Evolutionary conservation across 2,329 filamentous ascomycete species (phyloP).

Genomic region (Leptographium flavum): DNA sequence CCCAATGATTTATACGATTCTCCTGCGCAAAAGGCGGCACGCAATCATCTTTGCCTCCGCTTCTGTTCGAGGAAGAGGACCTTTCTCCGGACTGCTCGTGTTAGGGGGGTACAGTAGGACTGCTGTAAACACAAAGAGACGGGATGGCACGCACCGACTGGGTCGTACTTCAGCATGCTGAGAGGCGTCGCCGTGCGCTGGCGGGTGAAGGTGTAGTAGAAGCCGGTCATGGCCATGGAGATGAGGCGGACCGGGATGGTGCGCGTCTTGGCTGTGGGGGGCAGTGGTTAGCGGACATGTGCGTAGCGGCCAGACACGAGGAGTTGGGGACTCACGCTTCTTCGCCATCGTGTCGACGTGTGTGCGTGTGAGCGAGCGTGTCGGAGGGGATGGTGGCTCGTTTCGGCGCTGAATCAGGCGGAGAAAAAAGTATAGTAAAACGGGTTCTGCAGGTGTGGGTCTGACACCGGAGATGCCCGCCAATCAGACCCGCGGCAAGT

Average conservation of each 20-base stretch:
- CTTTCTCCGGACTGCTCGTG: constrained; percentile 65
- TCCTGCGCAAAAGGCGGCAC: not conserved
- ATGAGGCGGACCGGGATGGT: constrained; percentile 86
- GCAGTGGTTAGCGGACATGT: not conserved
- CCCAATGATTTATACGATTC: not conserved
- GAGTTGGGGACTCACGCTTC: constrained; percentile 15
- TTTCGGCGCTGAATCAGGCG: not conserved
- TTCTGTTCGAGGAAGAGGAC: constrained; percentile 93
- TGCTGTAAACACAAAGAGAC: no score
- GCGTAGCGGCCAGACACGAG: not conserved
- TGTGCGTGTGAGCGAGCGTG: no score
- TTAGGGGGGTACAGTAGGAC: no score
- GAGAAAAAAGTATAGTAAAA: not conserved
- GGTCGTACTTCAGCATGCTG: constrained; percentile 98
- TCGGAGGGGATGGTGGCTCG: not conserved
- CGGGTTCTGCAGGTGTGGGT: not conserved
- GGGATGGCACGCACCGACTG: constrained; percentile 76
- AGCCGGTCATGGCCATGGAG: constrained; percentile 98
- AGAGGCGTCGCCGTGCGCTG: constrained; percentile 70
- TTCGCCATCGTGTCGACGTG: constrained; percentile 19
- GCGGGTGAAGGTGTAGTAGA: constrained; percentile 82
- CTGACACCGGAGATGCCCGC: not conserved
- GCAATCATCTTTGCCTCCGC: constrained; percentile 32
- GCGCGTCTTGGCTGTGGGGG: constrained; percentile 63
- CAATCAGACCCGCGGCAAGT: not conserved